A percentile compares a stretch with the other conserved stretches of the same genome.
Conservation (phyloP, 306 rosid species). For the Carpinus viminea region DNA sequence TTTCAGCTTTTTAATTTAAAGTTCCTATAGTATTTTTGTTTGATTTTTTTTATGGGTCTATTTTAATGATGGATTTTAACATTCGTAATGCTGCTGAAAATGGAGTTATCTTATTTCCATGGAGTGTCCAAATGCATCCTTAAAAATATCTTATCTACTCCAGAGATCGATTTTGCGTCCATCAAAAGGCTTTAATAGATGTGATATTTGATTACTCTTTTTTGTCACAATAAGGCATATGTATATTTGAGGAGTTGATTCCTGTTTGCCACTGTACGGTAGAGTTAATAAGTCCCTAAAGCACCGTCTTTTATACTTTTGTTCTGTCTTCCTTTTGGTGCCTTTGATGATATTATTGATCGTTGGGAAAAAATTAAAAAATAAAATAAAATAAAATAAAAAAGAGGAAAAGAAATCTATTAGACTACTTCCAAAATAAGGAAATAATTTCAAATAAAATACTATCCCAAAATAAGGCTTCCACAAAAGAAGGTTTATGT, state of each 20-base stretch:
- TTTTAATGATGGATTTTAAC: not conserved
- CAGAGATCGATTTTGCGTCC: not conserved
- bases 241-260: not conserved
- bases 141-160: not conserved
- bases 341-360: not conserved
- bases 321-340: not conserved
- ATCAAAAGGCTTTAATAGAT: not conserved
- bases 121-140: not conserved
- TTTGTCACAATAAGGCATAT: not conserved
- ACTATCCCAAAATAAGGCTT: not conserved
- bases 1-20: not conserved
- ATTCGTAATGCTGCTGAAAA: not conserved
- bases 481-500: not conserved
- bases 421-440: not conserved
- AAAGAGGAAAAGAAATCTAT: not conserved
- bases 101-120: not conserved
- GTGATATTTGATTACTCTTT: not conserved
- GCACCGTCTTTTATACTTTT: not conserved
- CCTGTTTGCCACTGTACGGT: not conserved
- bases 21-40: not conserved
- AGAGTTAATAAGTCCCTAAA: not conserved
- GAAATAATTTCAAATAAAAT: not conserved
- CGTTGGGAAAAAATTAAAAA: not conserved
- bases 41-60: not conserved
- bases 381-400: no score